These are phyloP conservation scores for Xylaria sp. DNA, from an alignment of 2,329 filamentous ascomycete species.

Conservation along the genomic window DNA sequence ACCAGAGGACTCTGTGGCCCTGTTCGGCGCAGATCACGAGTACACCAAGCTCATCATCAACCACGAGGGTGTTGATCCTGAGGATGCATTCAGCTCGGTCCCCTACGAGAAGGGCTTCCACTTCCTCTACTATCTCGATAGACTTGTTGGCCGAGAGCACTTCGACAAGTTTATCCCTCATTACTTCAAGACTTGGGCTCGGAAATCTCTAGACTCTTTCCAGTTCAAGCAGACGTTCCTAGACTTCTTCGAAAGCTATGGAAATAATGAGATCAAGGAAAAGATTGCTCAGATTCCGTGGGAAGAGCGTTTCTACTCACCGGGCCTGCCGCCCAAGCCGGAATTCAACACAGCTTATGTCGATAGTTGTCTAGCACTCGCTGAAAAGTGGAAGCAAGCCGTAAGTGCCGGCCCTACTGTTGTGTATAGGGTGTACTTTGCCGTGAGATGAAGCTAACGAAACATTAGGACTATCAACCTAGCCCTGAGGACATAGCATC, in stretches of 20 bases:
- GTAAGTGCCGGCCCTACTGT: slow-evolving; percentile 54
- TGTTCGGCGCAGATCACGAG: slow-evolving; percentile 84
- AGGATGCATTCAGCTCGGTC: slow-evolving; percentile 92
- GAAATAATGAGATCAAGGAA: slow-evolving; percentile 71
- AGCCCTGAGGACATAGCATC: slow-evolving; percentile 73
- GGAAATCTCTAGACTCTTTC: slow-evolving; percentile 89
- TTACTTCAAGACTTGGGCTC: slow-evolving; percentile 88
- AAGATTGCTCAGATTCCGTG: slow-evolving; percentile 83
- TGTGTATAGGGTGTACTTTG: slow-evolving; percentile 39
- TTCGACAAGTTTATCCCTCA: slow-evolving; percentile 97
- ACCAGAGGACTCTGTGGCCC: slow-evolving; percentile 77
- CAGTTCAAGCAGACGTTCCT: slow-evolving; percentile 92
- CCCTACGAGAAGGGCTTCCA: slow-evolving; percentile 98
- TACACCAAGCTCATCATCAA: slow-evolving; percentile 93
- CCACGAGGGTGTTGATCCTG: slow-evolving; percentile 90
- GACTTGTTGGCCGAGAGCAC: slow-evolving; percentile 82
- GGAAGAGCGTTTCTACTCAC: slow-evolving; percentile 89
- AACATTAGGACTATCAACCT: slow-evolving; percentile 68
- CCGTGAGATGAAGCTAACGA: slow-evolving; percentile 33
- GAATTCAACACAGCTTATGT: slow-evolving; percentile 90
- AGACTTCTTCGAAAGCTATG: slow-evolving; percentile 78
- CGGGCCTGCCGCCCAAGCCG: slow-evolving; percentile 90
- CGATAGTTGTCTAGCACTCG: slow-evolving; percentile 84
- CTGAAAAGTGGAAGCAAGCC: slow-evolving; percentile 79
- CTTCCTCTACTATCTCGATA: slow-evolving; percentile 91